Conservation (phyloP, 2,329 filamentous ascomycete genomes). For the Ophiostoma quercus region DNA sequence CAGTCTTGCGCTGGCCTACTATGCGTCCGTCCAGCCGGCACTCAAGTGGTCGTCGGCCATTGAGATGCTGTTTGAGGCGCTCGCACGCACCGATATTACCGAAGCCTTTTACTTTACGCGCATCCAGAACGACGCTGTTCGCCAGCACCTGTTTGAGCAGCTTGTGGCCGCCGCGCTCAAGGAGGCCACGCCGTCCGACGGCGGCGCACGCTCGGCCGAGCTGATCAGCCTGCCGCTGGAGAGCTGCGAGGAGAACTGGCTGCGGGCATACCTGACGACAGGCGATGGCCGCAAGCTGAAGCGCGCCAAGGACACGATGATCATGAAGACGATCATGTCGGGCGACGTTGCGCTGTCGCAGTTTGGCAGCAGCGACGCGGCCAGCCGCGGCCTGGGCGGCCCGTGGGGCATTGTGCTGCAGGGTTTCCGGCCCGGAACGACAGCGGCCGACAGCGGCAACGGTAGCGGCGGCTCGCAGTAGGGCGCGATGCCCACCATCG, state of each 20-base stretch:
- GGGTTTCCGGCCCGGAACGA: slow-evolving; percentile 46
- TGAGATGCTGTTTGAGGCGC: slow-evolving; percentile 63
- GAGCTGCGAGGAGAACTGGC: slow-evolving; percentile 65
- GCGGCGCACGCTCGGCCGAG: slow-evolving; percentile 47
- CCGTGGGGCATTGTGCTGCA: slow-evolving; percentile 49
- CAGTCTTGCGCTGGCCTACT: slow-evolving; percentile 69
- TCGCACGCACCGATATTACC: slow-evolving; percentile 61
- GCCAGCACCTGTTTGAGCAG: slow-evolving; percentile 60
- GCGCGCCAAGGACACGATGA: slow-evolving; percentile 65
- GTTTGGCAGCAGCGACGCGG: slow-evolving; percentile 28
- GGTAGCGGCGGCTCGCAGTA: slow-evolving; percentile 30
- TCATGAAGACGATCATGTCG: slow-evolving; percentile 67
- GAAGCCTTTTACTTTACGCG: slow-evolving; percentile 72
- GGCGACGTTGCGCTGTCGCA: slow-evolving; percentile 50
- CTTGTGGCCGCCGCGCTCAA: slow-evolving; percentile 57
- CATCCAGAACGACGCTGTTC: slow-evolving; percentile 55
- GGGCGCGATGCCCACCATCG: slow-evolving; percentile 15
- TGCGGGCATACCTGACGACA: slow-evolving; percentile 61
- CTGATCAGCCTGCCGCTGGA: slow-evolving; percentile 70
- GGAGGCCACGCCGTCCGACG: slow-evolving; percentile 30
- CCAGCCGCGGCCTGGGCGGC: slow-evolving; percentile 39
- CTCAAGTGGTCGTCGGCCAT: slow-evolving; percentile 60
- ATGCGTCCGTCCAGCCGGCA: slow-evolving; percentile 67
- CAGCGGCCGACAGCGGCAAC: slow-evolving; percentile 33
- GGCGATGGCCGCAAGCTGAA: slow-evolving; percentile 61